A percentile compares a stretch with the other conserved stretches of the same genome.
phyloP scores from a whole-genome alignment of 495 filamentous ascomycete species.

The Haplographium delicatum region DNA sequence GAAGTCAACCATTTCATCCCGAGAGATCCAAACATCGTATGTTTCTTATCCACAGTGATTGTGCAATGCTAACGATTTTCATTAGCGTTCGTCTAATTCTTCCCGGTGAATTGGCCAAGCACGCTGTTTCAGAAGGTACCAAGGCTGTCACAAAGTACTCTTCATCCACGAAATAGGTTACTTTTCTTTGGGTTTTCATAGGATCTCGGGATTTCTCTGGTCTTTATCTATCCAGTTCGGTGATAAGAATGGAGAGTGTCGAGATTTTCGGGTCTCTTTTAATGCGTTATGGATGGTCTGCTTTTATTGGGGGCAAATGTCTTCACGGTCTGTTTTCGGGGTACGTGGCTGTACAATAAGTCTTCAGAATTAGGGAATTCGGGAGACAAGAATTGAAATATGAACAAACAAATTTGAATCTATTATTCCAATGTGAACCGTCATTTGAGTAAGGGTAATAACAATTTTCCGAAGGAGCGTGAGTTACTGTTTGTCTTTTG shows the following conservation, averaged over 20 bases:
- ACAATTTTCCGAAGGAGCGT: no score
- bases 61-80: constrained; percentile 18
- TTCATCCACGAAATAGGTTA: constrained; percentile 93
- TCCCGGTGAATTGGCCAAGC: constrained; percentile 97
- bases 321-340: constrained; percentile 67
- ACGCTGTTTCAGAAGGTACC: constrained; percentile 98
- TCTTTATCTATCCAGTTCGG: constrained; percentile 53
- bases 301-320: constrained; percentile 67
- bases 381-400: constrained; percentile 46
- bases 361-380: constrained; percentile 54
- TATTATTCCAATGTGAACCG: no score
- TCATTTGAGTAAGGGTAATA: no score
- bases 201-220: constrained; percentile 41
- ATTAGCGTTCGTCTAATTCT: constrained; percentile 86
- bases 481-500: no score
- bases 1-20: constrained; percentile 99
- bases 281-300: constrained; percentile 90
- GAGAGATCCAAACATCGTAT: constrained; percentile 97
- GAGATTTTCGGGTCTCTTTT: constrained; percentile 66
- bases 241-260: constrained; percentile 55
- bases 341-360: constrained; percentile 76
- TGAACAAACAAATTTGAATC: constrained; percentile 16
- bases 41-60: constrained; percentile 25
- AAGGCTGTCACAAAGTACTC: constrained; percentile 99
- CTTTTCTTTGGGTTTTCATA: constrained; percentile 38